These are phyloP conservation scores for Boletus huronensis DNA, from an alignment of 768 basidiomycete genomes.

Conservation along the genomic window DNA sequence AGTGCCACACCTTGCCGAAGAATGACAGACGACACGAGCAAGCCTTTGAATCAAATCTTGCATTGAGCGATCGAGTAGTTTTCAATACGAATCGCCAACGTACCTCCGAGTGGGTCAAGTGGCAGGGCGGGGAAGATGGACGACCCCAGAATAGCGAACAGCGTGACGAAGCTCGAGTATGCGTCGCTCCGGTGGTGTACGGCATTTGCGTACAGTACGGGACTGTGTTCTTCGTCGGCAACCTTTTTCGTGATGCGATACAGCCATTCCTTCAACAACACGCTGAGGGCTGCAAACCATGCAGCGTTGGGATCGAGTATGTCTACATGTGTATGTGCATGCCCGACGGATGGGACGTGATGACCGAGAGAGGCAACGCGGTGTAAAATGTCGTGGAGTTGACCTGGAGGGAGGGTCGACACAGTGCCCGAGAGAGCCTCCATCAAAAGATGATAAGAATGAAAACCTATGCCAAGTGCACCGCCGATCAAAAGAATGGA, in stretches of 20 bases:
- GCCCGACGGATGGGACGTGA: conserved; percentile 48
- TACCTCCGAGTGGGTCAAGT: conserved; percentile 92
- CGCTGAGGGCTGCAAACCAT: conserved; percentile 86
- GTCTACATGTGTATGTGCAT: conserved; percentile 52
- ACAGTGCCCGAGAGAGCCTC: conserved; percentile 67
- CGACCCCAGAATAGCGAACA: conserved; percentile 89
- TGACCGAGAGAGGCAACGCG: conserved; percentile 54
- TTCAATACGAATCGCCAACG: conserved; percentile 16
- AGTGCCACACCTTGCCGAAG: conserved; percentile 71
- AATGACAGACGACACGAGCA: conserved; percentile 89
- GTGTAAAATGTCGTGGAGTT: conserved; percentile 59
- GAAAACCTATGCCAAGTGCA: conserved; percentile 81
- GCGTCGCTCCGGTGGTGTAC: conserved; percentile 97
- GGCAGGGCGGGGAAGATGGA: conserved; percentile 83
- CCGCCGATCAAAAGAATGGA: conserved; percentile 84
- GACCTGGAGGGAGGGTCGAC: conserved; percentile 60
- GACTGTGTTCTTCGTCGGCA: conserved; percentile 86
- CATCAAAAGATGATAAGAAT: conserved; percentile 83
- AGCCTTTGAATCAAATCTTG: conserved; percentile 42
- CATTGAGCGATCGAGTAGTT: conserved; percentile 9
- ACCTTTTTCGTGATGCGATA: conserved; percentile 87
- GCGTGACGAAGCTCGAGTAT: conserved; percentile 86
- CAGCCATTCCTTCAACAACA: conserved; percentile 88
- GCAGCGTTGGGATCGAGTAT: conserved; percentile 89
- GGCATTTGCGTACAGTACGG: conserved; percentile 93